Base-by-base conservation (phyloP, 2,329 filamentous ascomycete genomes). In the Huntiella savannae region DNA sequence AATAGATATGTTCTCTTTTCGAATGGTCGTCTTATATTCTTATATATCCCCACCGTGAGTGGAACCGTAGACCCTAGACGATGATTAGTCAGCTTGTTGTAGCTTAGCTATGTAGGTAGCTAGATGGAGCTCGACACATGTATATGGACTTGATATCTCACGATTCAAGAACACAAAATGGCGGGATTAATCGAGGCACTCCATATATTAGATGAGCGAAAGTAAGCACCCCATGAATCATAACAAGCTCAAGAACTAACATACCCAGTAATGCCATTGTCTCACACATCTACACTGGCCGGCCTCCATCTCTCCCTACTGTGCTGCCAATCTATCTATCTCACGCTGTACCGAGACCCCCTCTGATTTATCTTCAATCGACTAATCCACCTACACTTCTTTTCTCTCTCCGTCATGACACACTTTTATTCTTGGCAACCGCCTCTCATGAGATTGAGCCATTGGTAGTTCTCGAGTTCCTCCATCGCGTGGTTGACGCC, bases 181-280 rank as follows among this genome's bases (percentile, higher is more conserved):
- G 83, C 74, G 66, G 77, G 84, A 66, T 77, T 82, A 59, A 82
- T 98, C 59, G 88, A 96, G 69, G 91, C 88, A 60, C 71, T 98
- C 58, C 88, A 96, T 68, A 86, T 98, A 60, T 95, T 82, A 63
- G 87, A 96, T 73, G 87, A 95, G 68, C 77, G 87, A 65, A 85
- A 87, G 87, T 93, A 67, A 58, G 72, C 56, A 33, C 33, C 37
- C 33, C 39, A 13, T 4, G 33, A 33, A 10, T n/a, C 22, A 10
- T 2, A 15, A 15, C 40, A 4, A 17, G 48, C 46, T 12, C 19
- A 33, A 32, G 41, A 34, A 43, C 16, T 10, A 40, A 55, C n/a
- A 32, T 38, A 17, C 43, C 36, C 54, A 94, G 87, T 63, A 80
- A 75, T 56, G 76, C 82, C 53, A 75, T 96, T 55, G 75, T 98